Evolutionary conservation across 345 rosid genomes (phyloP).

Genomic region (Populus nigra): DNA sequence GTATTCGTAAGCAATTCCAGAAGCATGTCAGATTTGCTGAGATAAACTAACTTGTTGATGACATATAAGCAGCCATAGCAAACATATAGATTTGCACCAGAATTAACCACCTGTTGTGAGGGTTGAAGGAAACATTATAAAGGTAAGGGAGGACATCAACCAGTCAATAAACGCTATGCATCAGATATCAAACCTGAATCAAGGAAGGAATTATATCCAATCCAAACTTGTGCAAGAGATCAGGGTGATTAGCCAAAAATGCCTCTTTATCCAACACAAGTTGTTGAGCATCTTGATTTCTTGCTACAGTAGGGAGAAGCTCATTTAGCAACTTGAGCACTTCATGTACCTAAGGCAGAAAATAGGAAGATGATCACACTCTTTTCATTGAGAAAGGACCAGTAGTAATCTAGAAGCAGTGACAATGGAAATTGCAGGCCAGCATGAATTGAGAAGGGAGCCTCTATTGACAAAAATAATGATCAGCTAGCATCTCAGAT

Average conservation of each 20-base stretch:
- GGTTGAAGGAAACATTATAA: slow-evolving; percentile 15
- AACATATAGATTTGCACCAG: slow-evolving; percentile 75
- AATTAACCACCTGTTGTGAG: slow-evolving; percentile 64
- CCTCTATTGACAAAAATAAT: background rate
- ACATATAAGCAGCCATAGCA: slow-evolving; percentile 81
- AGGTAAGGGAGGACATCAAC: slow-evolving; percentile 12
- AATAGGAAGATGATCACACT: background rate
- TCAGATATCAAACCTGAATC: slow-evolving; percentile 60
- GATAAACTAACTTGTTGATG: slow-evolving; percentile 59
- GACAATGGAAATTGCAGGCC: background rate
- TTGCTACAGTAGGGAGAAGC: slow-evolving; percentile 62
- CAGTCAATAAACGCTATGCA: slow-evolving; percentile 9
- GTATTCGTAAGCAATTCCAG: slow-evolving; percentile 54
- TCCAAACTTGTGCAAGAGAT: slow-evolving; percentile 59
- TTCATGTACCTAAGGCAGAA: slow-evolving; percentile 65
- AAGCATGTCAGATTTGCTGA: slow-evolving; percentile 66
- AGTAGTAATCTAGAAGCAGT: background rate
- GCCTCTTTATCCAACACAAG: slow-evolving; percentile 55
- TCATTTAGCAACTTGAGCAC: slow-evolving; percentile 83
- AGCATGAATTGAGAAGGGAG: background rate
- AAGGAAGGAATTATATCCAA: slow-evolving; percentile 61
- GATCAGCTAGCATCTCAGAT: background rate
- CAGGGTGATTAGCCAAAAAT: slow-evolving; percentile 58
- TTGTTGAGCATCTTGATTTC: slow-evolving; percentile 42
- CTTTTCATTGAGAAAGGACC: background rate